Conservation (phyloP, 2,329 filamentous ascomycete genomes). For the Aspergillus hiratsukae region DNA sequence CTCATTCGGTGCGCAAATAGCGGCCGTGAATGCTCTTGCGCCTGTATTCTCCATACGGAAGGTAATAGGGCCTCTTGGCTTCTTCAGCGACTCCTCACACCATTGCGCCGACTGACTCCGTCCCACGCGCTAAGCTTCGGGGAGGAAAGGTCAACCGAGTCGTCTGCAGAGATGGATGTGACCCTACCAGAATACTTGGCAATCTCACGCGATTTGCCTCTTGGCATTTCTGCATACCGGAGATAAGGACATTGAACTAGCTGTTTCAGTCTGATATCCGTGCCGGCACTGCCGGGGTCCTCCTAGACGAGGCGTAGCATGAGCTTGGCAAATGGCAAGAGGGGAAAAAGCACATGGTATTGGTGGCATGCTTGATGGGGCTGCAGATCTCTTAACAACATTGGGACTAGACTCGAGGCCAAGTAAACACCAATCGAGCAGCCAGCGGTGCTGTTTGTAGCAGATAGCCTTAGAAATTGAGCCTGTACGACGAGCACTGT, state of each 20-base stretch:
- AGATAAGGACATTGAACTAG: background rate
- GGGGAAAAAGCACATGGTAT: background rate
- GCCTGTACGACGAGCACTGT: background rate
- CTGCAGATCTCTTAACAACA: background rate
- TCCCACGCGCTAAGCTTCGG: background rate
- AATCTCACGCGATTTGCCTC: background rate
- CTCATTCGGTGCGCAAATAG: constrained; percentile 5
- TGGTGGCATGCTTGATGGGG: background rate
- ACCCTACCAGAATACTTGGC: background rate
- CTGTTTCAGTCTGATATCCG: background rate
- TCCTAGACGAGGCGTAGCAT: background rate
- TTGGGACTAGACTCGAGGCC: background rate
- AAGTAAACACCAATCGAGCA: background rate
- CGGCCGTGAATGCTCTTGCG: background rate
- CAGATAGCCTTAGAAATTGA: background rate
- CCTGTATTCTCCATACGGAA: constrained; percentile 8
- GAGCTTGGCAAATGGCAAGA: background rate
- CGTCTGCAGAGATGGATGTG: background rate
- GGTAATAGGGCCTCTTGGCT: constrained; percentile 8
- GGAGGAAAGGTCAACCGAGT: background rate
- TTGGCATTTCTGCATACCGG: background rate
- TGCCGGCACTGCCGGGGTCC: background rate
- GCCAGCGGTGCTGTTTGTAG: background rate
- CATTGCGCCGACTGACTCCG: background rate
- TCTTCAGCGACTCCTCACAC: background rate